Percentiles rank a stretch among this genome's conserved stretches.
Conservation (phyloP, 805 yeast genomes). For the Metschnikowia hibisci region DNA sequence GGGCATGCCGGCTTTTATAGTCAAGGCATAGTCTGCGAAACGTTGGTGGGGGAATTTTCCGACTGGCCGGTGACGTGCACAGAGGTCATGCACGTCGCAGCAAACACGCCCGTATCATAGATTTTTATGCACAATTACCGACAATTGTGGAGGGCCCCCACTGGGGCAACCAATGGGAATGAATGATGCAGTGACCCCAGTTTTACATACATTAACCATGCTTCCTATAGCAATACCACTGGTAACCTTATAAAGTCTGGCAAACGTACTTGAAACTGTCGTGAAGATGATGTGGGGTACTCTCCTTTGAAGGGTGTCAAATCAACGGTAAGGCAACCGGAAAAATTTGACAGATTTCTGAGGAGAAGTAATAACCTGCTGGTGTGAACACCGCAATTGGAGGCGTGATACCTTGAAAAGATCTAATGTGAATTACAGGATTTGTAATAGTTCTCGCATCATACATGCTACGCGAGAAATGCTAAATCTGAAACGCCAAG, state of each 20-base stretch:
- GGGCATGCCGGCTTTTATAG: conserved; percentile 1
- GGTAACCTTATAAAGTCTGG: neutral
- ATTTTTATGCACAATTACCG: conserved; percentile 1
- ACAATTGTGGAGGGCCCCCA: conserved; percentile 3
- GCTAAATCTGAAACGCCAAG: too few species aligned
- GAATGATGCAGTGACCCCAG: neutral
- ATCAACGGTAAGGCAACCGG: too few species aligned
- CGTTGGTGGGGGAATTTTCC: neutral
- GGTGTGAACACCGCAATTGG: too few species aligned
- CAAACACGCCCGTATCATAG: conserved; percentile 4
- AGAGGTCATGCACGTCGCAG: neutral
- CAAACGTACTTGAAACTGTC: too few species aligned
- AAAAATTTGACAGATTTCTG: too few species aligned
- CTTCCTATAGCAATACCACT: neutral
- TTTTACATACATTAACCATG: neutral
- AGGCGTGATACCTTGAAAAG: too few species aligned
- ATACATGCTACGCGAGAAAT: too few species aligned
- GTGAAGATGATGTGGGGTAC: too few species aligned
- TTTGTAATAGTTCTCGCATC: too few species aligned
- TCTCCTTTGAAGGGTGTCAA: too few species aligned
- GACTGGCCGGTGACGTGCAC: neutral
- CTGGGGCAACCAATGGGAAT: conserved; percentile 2
- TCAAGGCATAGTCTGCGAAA: neutral
- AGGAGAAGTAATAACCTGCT: too few species aligned
- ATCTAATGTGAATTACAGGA: too few species aligned